phyloP scores from a whole-genome alignment of 1,284 basidiomycete species.

The Amylostereum areolatum region DNA sequence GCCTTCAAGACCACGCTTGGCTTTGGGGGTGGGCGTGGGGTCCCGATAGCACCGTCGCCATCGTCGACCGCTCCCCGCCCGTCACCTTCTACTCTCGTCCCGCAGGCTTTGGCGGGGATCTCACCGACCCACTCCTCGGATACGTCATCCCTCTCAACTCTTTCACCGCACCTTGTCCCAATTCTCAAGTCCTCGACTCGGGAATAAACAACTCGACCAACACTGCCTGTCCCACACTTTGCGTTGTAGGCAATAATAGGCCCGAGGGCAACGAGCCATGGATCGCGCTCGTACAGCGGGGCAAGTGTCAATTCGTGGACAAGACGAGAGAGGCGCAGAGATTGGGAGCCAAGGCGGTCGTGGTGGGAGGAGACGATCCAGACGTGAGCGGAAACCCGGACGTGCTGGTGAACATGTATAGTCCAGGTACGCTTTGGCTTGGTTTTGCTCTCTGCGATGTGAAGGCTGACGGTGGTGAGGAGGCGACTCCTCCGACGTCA shows the following conservation, averaged over 20 bases:
- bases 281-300: constrained; percentile 84
- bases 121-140: constrained; percentile 62
- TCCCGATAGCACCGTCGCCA: constrained; percentile 70
- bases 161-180: constrained; percentile 53
- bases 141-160: constrained; percentile 75
- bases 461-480: constrained; percentile 5
- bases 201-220: constrained; percentile 29
- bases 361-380: constrained; percentile 82
- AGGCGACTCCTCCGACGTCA: constrained; percentile 73
- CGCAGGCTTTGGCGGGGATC: constrained; percentile 72
- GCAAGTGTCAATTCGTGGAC: constrained; percentile 81
- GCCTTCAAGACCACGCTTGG: constrained; percentile 27
- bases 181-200: constrained; percentile 12
- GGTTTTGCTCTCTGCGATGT: no score
- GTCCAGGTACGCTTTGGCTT: constrained; percentile 53
- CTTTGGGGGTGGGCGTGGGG: constrained; percentile 55
- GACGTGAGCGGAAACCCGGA: constrained; percentile 63
- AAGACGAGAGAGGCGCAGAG: constrained; percentile 81
- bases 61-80: constrained; percentile 65
- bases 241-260: constrained; percentile 42
- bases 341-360: constrained; percentile 78
- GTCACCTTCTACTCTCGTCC: constrained; percentile 58
- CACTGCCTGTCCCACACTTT: constrained; percentile 60
- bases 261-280: constrained; percentile 62
- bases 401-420: constrained; percentile 86